Evolutionary conservation across 1,284 basidiomycete species (phyloP).

Genomic region (Filobasidium uniguttulatum): DNA sequence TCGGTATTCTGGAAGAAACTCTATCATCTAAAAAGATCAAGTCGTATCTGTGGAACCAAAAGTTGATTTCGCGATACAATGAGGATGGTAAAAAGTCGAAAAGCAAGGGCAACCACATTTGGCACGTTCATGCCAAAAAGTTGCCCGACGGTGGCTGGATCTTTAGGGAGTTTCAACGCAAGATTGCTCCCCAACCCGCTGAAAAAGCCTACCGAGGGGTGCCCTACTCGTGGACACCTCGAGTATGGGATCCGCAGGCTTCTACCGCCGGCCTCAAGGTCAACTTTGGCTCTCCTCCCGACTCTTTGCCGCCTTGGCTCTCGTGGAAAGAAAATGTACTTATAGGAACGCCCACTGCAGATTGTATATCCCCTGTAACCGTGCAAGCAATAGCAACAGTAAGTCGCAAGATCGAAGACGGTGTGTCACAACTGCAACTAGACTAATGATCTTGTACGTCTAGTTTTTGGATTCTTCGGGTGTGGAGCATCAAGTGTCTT

Average conservation of each 20-base stretch:
- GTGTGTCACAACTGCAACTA: too few species aligned
- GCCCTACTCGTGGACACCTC: constrained; percentile 55
- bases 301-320: constrained; percentile 69
- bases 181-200: constrained; percentile 66
- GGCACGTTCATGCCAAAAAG: constrained; percentile 95
- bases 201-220: constrained; percentile 43
- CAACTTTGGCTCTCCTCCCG: constrained; percentile 55
- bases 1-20: constrained; percentile 42
- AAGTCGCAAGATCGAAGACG: too few species aligned
- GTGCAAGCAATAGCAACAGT: constrained; percentile 9
- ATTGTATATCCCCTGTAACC: constrained; percentile 3
- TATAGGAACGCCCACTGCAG: constrained; percentile 47
- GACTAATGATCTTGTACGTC: too few species aligned
- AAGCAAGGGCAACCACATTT: constrained; percentile 98
- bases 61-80: constrained; percentile 92
- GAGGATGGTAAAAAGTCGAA: constrained; percentile 99
- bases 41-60: constrained; percentile 86
- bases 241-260: constrained; percentile 93
- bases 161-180: constrained; percentile 80
- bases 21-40: constrained; percentile 62
- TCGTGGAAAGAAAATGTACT: constrained; percentile 70
- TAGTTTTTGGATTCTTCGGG: constrained; percentile 1
- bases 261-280: constrained; percentile 66
- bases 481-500: not conserved
- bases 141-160: constrained; percentile 62